phyloP scores from a whole-genome alignment of 2,329 filamentous ascomycete species.

The Sarocladium oryzae region DNA sequence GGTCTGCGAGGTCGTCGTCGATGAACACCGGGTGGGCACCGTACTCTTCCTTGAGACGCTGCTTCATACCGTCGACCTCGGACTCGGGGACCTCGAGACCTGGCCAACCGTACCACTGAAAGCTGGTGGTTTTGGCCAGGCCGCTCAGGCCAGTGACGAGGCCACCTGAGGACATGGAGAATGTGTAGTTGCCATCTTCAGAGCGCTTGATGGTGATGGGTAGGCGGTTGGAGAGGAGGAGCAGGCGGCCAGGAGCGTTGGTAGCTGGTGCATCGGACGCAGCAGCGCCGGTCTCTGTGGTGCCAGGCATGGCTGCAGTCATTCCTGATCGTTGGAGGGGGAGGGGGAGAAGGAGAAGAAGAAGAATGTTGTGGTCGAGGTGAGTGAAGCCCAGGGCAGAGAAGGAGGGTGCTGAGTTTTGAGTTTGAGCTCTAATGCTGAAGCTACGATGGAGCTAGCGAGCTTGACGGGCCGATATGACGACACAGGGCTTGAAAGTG shows the following conservation, averaged over 20 bases:
- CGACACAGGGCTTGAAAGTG: not conserved
- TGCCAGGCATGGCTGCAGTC: constrained; percentile 25
- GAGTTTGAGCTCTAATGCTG: not conserved
- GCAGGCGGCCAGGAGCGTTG: constrained; percentile 45
- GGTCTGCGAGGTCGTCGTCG: constrained; percentile 85
- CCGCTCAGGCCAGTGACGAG: constrained; percentile 91
- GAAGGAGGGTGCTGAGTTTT: too few species aligned
- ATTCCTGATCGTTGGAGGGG: not conserved
- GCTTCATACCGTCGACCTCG: constrained; percentile 67
- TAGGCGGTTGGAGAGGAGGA: constrained; percentile 89
- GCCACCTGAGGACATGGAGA: constrained; percentile 94
- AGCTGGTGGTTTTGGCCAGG: constrained; percentile 83
- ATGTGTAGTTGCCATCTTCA: constrained; percentile 85
- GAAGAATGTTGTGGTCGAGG: not conserved
- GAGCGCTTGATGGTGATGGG: constrained; percentile 95
- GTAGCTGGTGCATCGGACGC: constrained; percentile 12
- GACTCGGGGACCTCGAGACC: constrained; percentile 84
- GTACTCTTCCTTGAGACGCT: constrained; percentile 79
- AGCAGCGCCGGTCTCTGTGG: constrained; percentile 26
- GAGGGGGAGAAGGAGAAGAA: not conserved
- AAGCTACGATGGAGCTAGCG: not conserved
- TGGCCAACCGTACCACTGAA: constrained; percentile 99
- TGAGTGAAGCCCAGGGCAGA: too few species aligned
- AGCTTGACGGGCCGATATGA: not conserved
- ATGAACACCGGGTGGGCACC: constrained; percentile 88